phyloP scores from a whole-genome alignment of 2,329 filamentous ascomycete genomes.

The Arthroderma sp. region DNA sequence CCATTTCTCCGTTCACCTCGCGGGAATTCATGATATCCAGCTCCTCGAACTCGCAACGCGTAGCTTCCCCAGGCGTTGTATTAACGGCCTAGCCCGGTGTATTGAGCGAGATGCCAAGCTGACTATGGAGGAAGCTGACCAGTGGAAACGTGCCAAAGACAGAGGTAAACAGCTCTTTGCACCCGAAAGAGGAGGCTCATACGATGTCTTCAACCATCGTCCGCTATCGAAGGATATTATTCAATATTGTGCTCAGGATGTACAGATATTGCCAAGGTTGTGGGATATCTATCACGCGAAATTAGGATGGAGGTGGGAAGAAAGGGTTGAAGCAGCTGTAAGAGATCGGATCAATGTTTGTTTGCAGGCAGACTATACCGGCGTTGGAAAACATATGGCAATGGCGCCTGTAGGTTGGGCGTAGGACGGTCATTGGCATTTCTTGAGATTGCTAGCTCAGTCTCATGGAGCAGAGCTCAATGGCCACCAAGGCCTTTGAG shows the following conservation, averaged over 20 bases:
- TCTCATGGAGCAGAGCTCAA: too few relatives aligned
- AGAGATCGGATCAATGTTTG: too few relatives aligned
- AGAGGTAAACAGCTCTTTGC: slow-evolving; percentile 27
- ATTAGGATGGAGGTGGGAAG: neutral
- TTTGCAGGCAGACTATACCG: too few relatives aligned
- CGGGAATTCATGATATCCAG: slow-evolving; percentile 41
- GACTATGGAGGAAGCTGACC: slow-evolving; percentile 6
- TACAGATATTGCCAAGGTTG: slow-evolving; percentile 21
- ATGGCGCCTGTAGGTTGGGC: too few relatives aligned
- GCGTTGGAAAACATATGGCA: too few relatives aligned
- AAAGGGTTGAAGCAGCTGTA: neutral
- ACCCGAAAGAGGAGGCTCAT: slow-evolving; percentile 31
- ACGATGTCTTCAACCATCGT: slow-evolving; percentile 36
- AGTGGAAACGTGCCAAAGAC: slow-evolving; percentile 13
- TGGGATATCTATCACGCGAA: neutral
- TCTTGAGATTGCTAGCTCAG: too few relatives aligned
- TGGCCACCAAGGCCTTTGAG: too few relatives aligned
- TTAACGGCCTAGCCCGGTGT: slow-evolving; percentile 29
- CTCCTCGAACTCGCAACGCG: slow-evolving; percentile 40
- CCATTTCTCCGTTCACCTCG: slow-evolving; percentile 32
- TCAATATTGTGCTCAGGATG: neutral
- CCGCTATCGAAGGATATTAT: slow-evolving; percentile 29
- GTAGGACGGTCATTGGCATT: too few relatives aligned
- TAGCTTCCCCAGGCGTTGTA: slow-evolving; percentile 8
- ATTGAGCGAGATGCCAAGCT: slow-evolving; percentile 20